Evolutionary conservation across 768 basidiomycete species (phyloP), one percentile per base, ranked within the genome.

Genomic region (Boletus reticulatus): DNA sequence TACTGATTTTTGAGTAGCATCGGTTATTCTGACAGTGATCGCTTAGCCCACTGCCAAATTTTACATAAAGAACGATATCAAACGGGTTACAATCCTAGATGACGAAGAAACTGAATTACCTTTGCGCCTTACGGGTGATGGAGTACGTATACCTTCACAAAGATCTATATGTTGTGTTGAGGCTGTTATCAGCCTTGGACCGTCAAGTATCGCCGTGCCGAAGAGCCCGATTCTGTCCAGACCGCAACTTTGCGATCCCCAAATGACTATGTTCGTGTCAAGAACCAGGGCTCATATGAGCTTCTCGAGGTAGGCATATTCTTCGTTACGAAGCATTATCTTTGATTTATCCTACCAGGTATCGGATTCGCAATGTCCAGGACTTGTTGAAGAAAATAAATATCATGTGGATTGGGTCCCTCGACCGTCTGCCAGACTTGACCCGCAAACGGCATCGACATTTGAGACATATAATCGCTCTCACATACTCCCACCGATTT

Each of bases 61-160:
- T 71, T 94, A 94, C 64, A 85, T 87, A 34, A 81, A 80, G 60
- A 76, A 77, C 12, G 76, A 77, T 49, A 78, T 80, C 56, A 82
- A 84, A 8, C 76, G 76, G 43, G 72, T 87, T 9, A 82, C 83
- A 6, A 80, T 94, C 16, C 77, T 93, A 8, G 89, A 95, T 63
- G 83, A 86, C 42, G 88, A 92, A 55, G 73, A 75, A 38, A 87
- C 86, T 0, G 79, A 75, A 36, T 77, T 98, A 12, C 94, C 94
- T 38, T 73, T 98, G 41, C 82, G 94, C 27, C 74, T 99, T 49
- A 95, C 94, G 19, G 97, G 97, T 6, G 90, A 95, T 69, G 88
- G 86, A 46, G 95, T 96, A 72, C 58, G 86, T 75, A 4, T 16
- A 19, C 37, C 34, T 43, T n/a, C 41, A 10, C 7, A 36, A 29